Evolutionary conservation across 768 basidiomycete species (phyloP).

Genomic region (Boletus rubroflammeus): DNA sequence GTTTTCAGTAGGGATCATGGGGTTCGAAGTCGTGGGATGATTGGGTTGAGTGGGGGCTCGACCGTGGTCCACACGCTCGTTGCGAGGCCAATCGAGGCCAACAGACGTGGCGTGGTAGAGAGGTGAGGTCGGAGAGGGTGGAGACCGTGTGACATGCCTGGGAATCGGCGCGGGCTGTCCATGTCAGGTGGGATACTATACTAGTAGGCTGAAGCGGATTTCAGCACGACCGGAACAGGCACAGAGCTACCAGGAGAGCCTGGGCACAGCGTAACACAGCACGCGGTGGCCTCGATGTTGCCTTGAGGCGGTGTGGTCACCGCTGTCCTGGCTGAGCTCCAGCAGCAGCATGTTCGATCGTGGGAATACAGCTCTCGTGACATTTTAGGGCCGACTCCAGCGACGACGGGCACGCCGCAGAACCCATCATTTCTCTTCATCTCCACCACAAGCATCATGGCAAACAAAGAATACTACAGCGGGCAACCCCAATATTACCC

Average conservation of each 20-base stretch:
- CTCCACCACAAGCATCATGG: slow-evolving; percentile 42
- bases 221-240: background rate
- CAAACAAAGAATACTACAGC: slow-evolving; percentile 72
- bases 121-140: background rate
- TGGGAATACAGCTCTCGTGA: slow-evolving; percentile 20
- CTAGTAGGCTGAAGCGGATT: background rate
- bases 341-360: slow-evolving; percentile 5
- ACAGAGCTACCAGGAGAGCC: background rate
- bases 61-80: background rate
- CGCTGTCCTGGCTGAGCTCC: no score
- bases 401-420: slow-evolving; percentile 12
- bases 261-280: slow-evolving; percentile 11
- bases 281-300: slow-evolving; percentile 3
- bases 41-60: no score
- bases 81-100: background rate
- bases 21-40: slow-evolving; percentile 5
- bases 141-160: slow-evolving; percentile 15
- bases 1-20: background rate
- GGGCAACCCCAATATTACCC: slow-evolving; percentile 54
- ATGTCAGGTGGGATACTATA: slow-evolving; percentile 6
- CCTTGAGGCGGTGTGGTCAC: slow-evolving; percentile 24
- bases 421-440: slow-evolving; percentile 11
- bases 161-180: slow-evolving; percentile 10
- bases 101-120: background rate
- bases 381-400: slow-evolving; percentile 24